Base-by-base conservation (phyloP, 139 green algal genomes). In the Mesotaenium endlicherianum region DNA sequence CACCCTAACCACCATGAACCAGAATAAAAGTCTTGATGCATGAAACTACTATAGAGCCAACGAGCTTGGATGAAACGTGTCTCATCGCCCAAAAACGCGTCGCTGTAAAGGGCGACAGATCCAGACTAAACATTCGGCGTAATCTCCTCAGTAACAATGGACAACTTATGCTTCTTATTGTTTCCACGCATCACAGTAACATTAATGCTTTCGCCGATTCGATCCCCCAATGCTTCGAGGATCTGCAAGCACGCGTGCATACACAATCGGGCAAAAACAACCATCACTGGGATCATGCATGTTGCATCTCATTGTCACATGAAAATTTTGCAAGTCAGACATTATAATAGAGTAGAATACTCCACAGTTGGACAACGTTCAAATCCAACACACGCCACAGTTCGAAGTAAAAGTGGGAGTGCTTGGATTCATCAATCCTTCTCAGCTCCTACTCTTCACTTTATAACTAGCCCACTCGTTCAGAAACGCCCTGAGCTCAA, bases 151-250 rank as follows among this genome's bases (percentile, higher is more conserved):
- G 50, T 26, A 34, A 64, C 20, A 64, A 64, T 20, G 50, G 50
- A 26, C 20, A 64, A 64, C 50, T 64, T 64, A 64, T 64, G 50
- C 36, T 47, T 85, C 41, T 86, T 86, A 2, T 69, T 75, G 26
- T 40, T 16, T 2, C 75, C 74, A 5, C 80, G 41, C 38, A 40
- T 85, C 76, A 86, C 80, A 0, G 80, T 69, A 3, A 86, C 75
- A 8, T 77, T 40, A 26, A 86, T 50, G 36, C 78, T 82, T 39
- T 43, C 70, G 20, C 80, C 80, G 30, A 86, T 40, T 77, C 34
- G 75, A n/a, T 86, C 80, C 34, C 70, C 80, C 36, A 86, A 47
- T 41, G 45, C 42, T 16, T 86, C 80, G 47, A 86, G 44, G 14
- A 86, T 86, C 71, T 83, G 72, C 40, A 68, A 8, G 8, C 41